phyloP scores from a whole-genome alignment of 139 green algal species.

The Axilococcus clingmanii region DNA sequence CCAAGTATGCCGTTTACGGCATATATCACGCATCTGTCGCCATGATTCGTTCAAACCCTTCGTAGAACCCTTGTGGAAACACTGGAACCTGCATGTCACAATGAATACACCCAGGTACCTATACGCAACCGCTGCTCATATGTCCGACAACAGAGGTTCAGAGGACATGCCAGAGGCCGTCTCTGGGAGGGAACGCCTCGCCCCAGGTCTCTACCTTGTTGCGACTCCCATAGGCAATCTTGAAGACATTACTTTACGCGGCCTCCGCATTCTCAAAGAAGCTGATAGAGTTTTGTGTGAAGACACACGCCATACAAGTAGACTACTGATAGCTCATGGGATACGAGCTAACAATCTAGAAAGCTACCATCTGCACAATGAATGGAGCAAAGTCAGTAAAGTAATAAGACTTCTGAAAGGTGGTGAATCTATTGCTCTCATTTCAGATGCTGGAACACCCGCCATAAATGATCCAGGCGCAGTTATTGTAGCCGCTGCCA shows the following conservation, averaged over 20 bases:
- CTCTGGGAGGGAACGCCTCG: constrained; percentile 16
- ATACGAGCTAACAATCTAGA: constrained; percentile 28
- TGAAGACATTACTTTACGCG: constrained; percentile 77
- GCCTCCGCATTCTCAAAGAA: constrained; percentile 48
- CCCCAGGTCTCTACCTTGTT: constrained; percentile 50
- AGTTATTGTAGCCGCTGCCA: constrained; percentile 41
- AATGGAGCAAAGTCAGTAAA: constrained; percentile 32
- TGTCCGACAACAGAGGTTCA: no score
- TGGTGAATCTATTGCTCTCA: constrained; percentile 64
- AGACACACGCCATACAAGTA: constrained; percentile 73
- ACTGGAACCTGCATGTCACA: no score
- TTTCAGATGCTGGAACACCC: constrained; percentile 82
- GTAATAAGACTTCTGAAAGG: constrained; percentile 37
- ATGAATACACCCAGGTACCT: no score
- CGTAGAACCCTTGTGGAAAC: no score
- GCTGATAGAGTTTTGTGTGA: constrained; percentile 68
- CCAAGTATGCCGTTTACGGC: no score
- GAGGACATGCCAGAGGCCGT: no score
- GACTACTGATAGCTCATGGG: constrained; percentile 62
- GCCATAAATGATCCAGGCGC: constrained; percentile 80
- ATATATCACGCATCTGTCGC: no score
- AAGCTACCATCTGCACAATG: constrained; percentile 81
- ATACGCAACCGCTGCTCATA: no score
- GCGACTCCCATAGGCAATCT: constrained; percentile 77
- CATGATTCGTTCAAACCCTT: no score